These are phyloP conservation scores for Lithocarpus polystachyus DNA, from an alignment of 306 rosid genomes.

Conservation along the genomic window DNA sequence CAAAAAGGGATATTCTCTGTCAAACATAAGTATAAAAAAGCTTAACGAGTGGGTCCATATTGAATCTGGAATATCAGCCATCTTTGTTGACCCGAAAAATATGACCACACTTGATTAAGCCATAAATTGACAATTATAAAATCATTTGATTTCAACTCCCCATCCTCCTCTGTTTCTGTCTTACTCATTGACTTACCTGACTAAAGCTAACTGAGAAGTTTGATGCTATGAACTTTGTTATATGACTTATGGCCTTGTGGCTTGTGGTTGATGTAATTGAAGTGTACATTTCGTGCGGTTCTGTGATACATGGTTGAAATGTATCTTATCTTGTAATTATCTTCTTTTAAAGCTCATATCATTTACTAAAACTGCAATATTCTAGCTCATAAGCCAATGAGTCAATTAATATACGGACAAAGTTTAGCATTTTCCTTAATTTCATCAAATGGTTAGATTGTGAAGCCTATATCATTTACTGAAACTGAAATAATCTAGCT, in stretches of 20 bases:
- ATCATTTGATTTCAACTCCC: not conserved
- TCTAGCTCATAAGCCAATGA: no score
- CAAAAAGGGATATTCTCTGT: no score
- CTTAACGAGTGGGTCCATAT: slow-evolving; percentile 9
- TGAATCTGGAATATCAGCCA: not conserved
- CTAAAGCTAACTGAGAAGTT: not conserved
- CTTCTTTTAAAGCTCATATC: no score
- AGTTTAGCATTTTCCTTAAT: no score
- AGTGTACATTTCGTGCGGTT: not conserved
- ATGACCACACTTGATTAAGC: not conserved
- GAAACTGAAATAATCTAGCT: not conserved
- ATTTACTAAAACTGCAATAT: not conserved
- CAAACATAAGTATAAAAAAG: not conserved
- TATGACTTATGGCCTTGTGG: no score
- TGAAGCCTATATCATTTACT: not conserved
- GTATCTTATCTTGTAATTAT: not conserved
- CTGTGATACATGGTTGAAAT: not conserved
- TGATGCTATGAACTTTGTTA: not conserved
- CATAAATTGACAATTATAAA: not conserved
- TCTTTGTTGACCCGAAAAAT: slow-evolving; percentile 38
- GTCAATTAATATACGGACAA: no score
- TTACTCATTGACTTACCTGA: not conserved
- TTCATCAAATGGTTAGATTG: no score
- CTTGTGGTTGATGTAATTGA: not conserved
- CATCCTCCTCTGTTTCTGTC: not conserved